A percentile compares a stretch with the other conserved stretches of the same genome.
These are phyloP conservation scores for Geotrichum candidum DNA, from an alignment of 1,139 yeast species.

Conservation along the genomic window DNA sequence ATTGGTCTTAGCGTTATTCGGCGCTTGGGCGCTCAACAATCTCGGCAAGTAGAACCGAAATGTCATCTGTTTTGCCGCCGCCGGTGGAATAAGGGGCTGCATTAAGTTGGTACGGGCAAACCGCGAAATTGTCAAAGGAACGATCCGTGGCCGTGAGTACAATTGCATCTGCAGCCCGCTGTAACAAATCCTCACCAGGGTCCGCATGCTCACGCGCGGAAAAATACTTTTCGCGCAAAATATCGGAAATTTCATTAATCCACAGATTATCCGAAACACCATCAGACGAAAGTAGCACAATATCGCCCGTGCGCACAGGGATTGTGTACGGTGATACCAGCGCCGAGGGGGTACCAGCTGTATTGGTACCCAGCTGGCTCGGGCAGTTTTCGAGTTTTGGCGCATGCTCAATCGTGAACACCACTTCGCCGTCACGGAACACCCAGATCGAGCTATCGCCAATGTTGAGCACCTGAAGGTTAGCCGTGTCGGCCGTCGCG, in stretches of 20 bases:
- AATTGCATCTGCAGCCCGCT: slow-evolving; percentile 20
- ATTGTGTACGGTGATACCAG: slow-evolving; percentile 10
- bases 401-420: slow-evolving; percentile 39
- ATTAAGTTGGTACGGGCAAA: slow-evolving; percentile 21
- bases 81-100: slow-evolving; percentile 15
- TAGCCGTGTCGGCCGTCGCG: too few relatives aligned
- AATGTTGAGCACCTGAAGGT: slow-evolving; percentile 44
- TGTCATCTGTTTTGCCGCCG: slow-evolving; percentile 24
- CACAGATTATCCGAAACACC: slow-evolving; percentile 87
- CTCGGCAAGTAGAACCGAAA: slow-evolving; percentile 19
- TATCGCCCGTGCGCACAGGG: slow-evolving; percentile 49
- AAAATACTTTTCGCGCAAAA: slow-evolving; percentile 41
- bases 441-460: slow-evolving; percentile 53
- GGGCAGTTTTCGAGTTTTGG: slow-evolving; percentile 15
- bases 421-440: slow-evolving; percentile 45
- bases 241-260: slow-evolving; percentile 53
- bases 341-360: slow-evolving; percentile 8
- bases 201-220: slow-evolving; percentile 20
- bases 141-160: slow-evolving; percentile 19
- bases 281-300: slow-evolving; percentile 83
- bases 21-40: not conserved
- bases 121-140: slow-evolving; percentile 24
- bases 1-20: not conserved
- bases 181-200: slow-evolving; percentile 7
- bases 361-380: slow-evolving; percentile 17